Base-by-base conservation (phyloP, 2,329 filamentous ascomycete species). In the Cladophialophora psammophila region DNA sequence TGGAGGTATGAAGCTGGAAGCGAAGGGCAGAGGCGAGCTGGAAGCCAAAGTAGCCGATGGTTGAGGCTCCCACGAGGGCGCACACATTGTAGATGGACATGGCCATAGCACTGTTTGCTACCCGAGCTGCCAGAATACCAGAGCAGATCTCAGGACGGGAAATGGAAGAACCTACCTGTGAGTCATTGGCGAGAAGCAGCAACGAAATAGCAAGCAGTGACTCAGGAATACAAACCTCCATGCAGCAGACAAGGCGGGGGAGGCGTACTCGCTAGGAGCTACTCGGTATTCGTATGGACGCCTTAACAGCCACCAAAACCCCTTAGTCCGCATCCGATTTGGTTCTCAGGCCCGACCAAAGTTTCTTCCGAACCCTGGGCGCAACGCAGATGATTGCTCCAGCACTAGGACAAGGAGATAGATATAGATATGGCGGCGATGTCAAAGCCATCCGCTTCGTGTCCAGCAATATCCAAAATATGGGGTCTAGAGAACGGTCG, bases 1-100 rank as follows among this genome's bases (percentile, higher is more conserved):
- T 67, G 26, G 65, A 64, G n/a, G 26, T 20, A 20, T 63, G 60
- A 1, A 67, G 61, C 40, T 63, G 40, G 45, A 40, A 59, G 26
- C 45, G 65, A 34, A 67, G 53, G 32, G 53, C 18, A 13, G 35
- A 56, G 10, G 59, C 34, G 15, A 62, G 6, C 31, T 56, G 32
- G 13, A 64, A 32, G 10, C 26, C 40, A 13, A 55, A 1, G 12
- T 61, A 59, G 36, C 26, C 35, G 35, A 63, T 34, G 18, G 56
- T 65, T 2, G 36, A 40, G 12, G 63, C 57, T 26, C 63, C 63
- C 13, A 65, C 48, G 13, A 54, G 4, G 48, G 63, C 63, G 35
- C 53, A 58, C 18, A 42, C 54, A n/a, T 52, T 64, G 61, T 56
- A 63, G 31, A 36, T 9, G 18, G 18, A 50, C 45, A 26, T 20